A percentile compares a stretch with the other conserved stretches of the same genome.
Conservation (phyloP, 2,329 filamentous ascomycete genomes). For the Nemania bipapillata region DNA sequence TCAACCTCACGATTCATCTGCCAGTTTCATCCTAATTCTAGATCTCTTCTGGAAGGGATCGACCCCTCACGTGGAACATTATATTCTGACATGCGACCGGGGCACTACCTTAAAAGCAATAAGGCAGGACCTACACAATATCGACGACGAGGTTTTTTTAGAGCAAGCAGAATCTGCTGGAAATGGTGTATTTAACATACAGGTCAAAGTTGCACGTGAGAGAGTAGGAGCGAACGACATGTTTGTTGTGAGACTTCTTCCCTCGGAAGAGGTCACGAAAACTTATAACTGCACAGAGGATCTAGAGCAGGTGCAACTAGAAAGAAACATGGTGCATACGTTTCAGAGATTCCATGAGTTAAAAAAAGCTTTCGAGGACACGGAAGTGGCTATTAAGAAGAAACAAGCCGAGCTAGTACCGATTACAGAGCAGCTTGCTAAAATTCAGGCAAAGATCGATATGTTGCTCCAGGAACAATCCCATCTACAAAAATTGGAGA, state of each 20-base stretch:
- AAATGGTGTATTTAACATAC: neutral
- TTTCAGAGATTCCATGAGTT: neutral
- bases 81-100: slow-evolving; percentile 3
- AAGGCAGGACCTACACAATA: neutral
- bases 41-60: neutral
- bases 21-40: neutral
- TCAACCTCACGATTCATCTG: neutral
- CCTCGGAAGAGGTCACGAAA: neutral
- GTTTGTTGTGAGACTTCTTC: slow-evolving; percentile 10
- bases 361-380: neutral
- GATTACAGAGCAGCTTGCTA: neutral
- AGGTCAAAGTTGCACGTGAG: neutral
- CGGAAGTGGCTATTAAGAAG: neutral
- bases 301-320: neutral
- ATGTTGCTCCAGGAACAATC: neutral
- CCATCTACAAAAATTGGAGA: neutral
- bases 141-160: neutral
- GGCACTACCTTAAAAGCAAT: neutral
- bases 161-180: neutral
- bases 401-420: neutral
- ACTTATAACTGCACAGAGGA: neutral
- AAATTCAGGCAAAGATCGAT: neutral
- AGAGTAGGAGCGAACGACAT: slow-evolving; percentile 2
- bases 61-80: neutral
- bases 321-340: neutral